These are phyloP conservation scores for Vachellia collinsii DNA, from an alignment of 306 rosid genomes.

Conservation along the genomic window DNA sequence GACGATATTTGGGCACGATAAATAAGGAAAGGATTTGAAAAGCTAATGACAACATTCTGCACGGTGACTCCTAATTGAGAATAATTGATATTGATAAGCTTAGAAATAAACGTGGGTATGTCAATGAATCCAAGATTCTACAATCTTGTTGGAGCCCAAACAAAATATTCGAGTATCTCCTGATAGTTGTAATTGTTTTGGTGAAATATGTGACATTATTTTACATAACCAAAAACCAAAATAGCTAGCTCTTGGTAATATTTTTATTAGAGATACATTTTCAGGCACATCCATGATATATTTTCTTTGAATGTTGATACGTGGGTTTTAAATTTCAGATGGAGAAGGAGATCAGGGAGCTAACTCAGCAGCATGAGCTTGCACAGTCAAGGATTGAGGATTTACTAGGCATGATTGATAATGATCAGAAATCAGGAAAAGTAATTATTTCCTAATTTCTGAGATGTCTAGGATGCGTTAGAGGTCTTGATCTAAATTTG, in stretches of 20 bases:
- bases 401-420: constrained; percentile 66
- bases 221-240: background rate
- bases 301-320: constrained; percentile 32
- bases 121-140: background rate
- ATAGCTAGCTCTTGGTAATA: background rate
- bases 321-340: constrained; percentile 56
- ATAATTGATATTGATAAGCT: background rate
- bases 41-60: background rate
- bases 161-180: background rate
- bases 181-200: background rate
- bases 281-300: constrained; percentile 20
- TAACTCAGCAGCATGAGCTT: constrained; percentile 81
- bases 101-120: background rate
- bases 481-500: background rate
- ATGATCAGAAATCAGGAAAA: constrained; percentile 64
- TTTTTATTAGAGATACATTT: background rate
- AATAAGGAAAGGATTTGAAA: background rate
- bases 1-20: background rate
- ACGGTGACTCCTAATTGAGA: background rate
- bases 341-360: constrained; percentile 85
- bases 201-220: constrained; percentile 14
- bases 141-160: constrained; percentile 6
- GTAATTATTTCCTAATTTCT: constrained; percentile 46
- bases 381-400: constrained; percentile 91
- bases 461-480: background rate